Conservation (phyloP, 2,329 filamentous ascomycete species). For the Teratosphaeria gauchensis region DNA sequence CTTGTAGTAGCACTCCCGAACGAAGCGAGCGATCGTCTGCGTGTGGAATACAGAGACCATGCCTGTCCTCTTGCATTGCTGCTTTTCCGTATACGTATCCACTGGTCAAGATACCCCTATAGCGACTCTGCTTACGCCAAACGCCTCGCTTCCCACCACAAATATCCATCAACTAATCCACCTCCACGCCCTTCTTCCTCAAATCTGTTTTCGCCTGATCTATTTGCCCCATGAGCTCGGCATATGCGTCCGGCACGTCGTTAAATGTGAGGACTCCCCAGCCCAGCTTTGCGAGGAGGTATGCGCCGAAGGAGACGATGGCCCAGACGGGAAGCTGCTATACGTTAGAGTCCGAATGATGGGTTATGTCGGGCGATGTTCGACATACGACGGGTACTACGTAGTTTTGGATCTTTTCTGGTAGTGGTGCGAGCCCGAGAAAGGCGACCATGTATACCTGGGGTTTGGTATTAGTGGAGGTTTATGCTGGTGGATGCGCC, state of each 20-base stretch:
- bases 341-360: background rate
- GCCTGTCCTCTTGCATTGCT: background rate
- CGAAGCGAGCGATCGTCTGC: background rate
- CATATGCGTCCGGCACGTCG: constrained; percentile 83
- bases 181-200: constrained; percentile 63
- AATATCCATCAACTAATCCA: constrained; percentile 47
- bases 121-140: background rate
- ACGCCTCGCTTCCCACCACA: background rate
- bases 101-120: background rate
- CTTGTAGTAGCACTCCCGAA: background rate
- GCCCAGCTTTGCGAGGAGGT: constrained; percentile 84
- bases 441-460: constrained; percentile 85
- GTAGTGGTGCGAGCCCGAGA: constrained; percentile 73
- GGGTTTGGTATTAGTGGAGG: background rate
- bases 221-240: constrained; percentile 80
- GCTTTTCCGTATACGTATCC: background rate
- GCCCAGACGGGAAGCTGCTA: constrained; percentile 89
- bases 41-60: background rate
- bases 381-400: constrained; percentile 76
- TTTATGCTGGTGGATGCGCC: constrained; percentile 3
- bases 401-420: constrained; percentile 66
- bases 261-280: constrained; percentile 93
- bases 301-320: constrained; percentile 81
- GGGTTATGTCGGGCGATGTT: background rate
- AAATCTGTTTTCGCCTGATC: constrained; percentile 65